phyloP scores from a whole-genome alignment of 257 asterid genomes.

The Plectranthus barbatus region DNA sequence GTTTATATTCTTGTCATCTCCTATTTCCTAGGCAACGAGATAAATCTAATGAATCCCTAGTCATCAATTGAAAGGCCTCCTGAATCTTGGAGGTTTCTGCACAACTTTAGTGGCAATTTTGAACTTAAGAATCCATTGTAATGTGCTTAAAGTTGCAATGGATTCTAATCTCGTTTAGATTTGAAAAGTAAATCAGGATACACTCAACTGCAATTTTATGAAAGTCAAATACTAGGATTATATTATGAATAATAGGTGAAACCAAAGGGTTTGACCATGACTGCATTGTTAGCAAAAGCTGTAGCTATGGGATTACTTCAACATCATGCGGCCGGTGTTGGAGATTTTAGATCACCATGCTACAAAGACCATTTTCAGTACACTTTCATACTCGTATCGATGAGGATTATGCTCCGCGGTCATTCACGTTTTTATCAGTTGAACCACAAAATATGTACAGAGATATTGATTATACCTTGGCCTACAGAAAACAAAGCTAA shows the following conservation, averaged over 20 bases:
- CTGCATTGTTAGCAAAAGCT: slow-evolving; percentile 82
- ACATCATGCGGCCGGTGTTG: slow-evolving; percentile 77
- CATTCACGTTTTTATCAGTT: no score
- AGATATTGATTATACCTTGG: neutral
- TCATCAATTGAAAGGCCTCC: no score
- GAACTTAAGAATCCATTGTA: neutral
- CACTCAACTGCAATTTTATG: neutral
- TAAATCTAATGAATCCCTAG: no score
- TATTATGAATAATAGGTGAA: slow-evolving; percentile 43
- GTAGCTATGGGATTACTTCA: slow-evolving; percentile 83
- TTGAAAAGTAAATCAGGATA: neutral
- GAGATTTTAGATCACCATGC: no score
- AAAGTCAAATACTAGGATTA: neutral
- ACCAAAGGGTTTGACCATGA: slow-evolving; percentile 84
- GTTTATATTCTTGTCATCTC: no score
- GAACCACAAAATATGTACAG: neutral
- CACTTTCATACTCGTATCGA: no score
- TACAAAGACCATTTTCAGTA: no score
- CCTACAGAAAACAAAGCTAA: neutral
- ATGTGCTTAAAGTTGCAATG: neutral
- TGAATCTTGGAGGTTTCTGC: neutral
- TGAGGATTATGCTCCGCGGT: no score
- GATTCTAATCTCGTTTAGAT: neutral
- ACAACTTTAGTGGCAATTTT: neutral
- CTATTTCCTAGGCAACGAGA: no score